Conservation (phyloP, 2,329 filamentous ascomycete species). For the Ophiosphaerella narmari region DNA sequence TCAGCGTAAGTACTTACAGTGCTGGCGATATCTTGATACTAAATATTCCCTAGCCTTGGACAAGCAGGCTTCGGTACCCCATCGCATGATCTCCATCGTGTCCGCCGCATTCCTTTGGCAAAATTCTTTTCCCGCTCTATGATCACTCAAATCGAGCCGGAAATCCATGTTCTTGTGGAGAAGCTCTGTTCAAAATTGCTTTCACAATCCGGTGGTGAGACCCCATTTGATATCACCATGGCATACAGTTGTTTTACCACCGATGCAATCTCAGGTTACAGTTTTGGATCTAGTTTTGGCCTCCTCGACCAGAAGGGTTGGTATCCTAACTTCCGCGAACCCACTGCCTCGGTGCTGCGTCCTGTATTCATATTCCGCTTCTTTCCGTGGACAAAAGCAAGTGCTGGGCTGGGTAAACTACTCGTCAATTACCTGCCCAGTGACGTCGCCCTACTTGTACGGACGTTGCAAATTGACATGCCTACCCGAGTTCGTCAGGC, state of each 20-base stretch:
- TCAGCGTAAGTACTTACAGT: slow-evolving; percentile 20
- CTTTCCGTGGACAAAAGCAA: slow-evolving; percentile 28
- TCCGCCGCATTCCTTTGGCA: slow-evolving; percentile 36
- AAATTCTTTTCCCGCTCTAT: slow-evolving; percentile 44
- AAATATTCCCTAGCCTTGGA: slow-evolving; percentile 14
- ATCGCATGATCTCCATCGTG: slow-evolving; percentile 39
- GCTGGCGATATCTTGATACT: no score
- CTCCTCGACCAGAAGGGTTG: slow-evolving; percentile 30
- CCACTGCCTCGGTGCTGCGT: slow-evolving; percentile 17
- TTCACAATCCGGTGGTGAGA: slow-evolving; percentile 17
- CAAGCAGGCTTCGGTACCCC: slow-evolving; percentile 28
- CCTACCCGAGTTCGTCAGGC: slow-evolving; percentile 24
- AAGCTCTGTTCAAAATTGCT: slow-evolving; percentile 34
- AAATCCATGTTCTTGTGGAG: slow-evolving; percentile 21
- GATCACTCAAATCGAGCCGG: slow-evolving; percentile 29
- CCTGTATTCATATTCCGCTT: slow-evolving; percentile 33
- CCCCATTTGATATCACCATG: slow-evolving; percentile 30
- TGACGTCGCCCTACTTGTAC: slow-evolving; percentile 23
- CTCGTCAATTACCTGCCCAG: slow-evolving; percentile 26
- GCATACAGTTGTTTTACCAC: slow-evolving; percentile 34
- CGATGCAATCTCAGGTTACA: slow-evolving; percentile 29
- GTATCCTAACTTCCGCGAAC: slow-evolving; percentile 33
- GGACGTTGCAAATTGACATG: slow-evolving; percentile 34
- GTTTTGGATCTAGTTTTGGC: slow-evolving; percentile 29
- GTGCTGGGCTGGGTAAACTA: slow-evolving; percentile 17